Percentiles rank a stretch among this genome's conserved stretches.
These are phyloP conservation scores for Croton setiger DNA, from an alignment of 441 rosid species.

Conservation along the genomic window DNA sequence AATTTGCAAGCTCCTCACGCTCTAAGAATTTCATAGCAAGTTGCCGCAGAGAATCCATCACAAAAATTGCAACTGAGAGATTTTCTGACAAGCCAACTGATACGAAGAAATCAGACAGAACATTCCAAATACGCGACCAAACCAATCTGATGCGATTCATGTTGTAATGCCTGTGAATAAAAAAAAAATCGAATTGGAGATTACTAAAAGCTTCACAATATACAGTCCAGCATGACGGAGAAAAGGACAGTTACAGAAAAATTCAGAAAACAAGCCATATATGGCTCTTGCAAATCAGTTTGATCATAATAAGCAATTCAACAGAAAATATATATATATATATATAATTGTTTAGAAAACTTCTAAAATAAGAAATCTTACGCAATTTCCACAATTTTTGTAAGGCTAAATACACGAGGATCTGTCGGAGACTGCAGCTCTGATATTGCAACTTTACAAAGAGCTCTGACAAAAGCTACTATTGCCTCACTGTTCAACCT, in stretches of 20 bases:
- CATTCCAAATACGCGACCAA: conserved; percentile 97
- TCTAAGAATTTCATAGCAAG: conserved; percentile 98
- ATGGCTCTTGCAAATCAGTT: no score
- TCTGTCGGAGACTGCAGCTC: conserved; percentile 98
- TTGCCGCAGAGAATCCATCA: conserved; percentile 98
- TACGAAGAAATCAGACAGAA: conserved; percentile 97
- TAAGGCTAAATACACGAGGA: conserved; percentile 98
- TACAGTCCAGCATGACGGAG: neutral
- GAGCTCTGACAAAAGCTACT: conserved; percentile 93
- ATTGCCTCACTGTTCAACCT: conserved; percentile 93
- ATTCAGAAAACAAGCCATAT: neutral
- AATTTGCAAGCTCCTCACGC: conserved; percentile 98
- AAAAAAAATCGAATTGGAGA: neutral
- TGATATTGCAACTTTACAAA: conserved; percentile 92
- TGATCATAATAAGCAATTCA: neutral
- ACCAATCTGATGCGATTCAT: conserved; percentile 99
- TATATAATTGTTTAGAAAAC: neutral
- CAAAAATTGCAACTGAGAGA: conserved; percentile 97
- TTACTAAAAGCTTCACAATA: neutral
- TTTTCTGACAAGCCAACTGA: conserved; percentile 97
- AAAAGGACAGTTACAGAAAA: neutral
- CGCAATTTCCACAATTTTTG: conserved; percentile 99
- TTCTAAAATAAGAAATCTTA: conserved; percentile 36
- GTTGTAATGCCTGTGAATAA: conserved; percentile 87
- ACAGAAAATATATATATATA: neutral